A percentile compares a stretch with the other conserved stretches of the same genome.
Conservation (phyloP, 495 filamentous ascomycete genomes). For the Penicillium taxi region DNA sequence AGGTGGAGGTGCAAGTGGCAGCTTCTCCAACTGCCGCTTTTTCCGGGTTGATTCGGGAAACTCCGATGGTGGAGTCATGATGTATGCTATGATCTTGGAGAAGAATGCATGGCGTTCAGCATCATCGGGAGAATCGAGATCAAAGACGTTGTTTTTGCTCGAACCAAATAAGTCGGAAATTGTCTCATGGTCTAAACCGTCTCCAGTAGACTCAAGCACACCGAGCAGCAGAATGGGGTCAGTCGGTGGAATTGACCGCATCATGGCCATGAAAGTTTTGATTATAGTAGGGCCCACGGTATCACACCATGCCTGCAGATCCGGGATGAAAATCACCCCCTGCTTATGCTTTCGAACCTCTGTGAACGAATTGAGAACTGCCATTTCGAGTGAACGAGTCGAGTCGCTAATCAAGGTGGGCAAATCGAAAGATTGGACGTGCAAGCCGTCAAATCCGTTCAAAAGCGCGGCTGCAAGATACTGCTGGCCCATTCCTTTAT, state of each 20-base stretch:
- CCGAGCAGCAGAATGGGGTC: conserved; percentile 85
- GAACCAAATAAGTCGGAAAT: conserved; percentile 74
- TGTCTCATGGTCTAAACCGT: conserved; percentile 51
- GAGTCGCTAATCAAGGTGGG: conserved; percentile 68
- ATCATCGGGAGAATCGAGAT: conserved; percentile 56
- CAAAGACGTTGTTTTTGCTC: conserved; percentile 66
- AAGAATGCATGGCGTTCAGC: conserved; percentile 71
- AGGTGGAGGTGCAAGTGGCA: conserved; percentile 67
- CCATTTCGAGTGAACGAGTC: conserved; percentile 70
- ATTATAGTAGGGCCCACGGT: conserved; percentile 60
- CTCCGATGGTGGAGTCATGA: conserved; percentile 68
- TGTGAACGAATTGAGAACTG: conserved; percentile 79
- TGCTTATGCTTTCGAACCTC: conserved; percentile 93
- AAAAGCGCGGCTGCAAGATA: conserved; percentile 83
- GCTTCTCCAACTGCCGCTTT: conserved; percentile 66
- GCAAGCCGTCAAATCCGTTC: conserved; percentile 83
- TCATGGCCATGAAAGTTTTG: conserved; percentile 68
- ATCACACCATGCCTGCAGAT: conserved; percentile 77
- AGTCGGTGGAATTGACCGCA: conserved; percentile 70
- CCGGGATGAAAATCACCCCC: conserved; percentile 89
- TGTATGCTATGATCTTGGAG: conserved; percentile 56
- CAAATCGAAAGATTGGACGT: conserved; percentile 93
- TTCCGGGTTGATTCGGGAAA: conserved; percentile 88
- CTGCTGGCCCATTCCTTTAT: conserved; percentile 84
- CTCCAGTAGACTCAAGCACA: conserved; percentile 57